Conservation (phyloP, 2,329 filamentous ascomycete species). For the Colletotrichum tabaci region DNA sequence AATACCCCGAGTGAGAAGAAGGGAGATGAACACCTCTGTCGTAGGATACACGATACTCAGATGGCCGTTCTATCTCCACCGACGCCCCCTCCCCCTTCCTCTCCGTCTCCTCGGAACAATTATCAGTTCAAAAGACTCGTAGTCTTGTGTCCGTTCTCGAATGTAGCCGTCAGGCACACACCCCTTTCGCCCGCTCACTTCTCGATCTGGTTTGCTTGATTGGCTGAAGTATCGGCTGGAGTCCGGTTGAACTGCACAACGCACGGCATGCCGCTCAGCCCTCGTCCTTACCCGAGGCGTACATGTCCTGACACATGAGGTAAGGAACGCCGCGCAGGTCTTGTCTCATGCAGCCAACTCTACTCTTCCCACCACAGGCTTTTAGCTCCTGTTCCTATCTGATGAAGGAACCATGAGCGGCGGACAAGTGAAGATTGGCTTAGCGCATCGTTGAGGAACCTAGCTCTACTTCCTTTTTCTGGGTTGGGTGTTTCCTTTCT, state of each 20-base stretch:
- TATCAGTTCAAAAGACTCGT: not conserved
- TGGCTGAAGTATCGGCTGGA: not conserved
- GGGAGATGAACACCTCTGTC: too few species aligned
- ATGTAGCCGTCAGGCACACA: not conserved
- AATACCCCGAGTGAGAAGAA: not conserved
- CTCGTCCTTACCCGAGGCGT: conserved; percentile 33
- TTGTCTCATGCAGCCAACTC: conserved; percentile 27
- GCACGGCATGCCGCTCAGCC: conserved; percentile 25
- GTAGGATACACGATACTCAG: not conserved
- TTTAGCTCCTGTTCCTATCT: not conserved
- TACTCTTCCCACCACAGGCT: not conserved
- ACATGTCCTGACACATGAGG: conserved; percentile 37
- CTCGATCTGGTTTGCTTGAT: not conserved
- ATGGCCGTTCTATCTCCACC: not conserved
- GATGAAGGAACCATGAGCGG: conserved; percentile 4
- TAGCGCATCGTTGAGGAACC: too few species aligned
- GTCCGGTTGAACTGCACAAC: conserved; percentile 2
- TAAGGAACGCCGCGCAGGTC: conserved; percentile 6
- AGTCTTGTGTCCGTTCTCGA: not conserved
- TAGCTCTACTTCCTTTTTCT: not conserved
- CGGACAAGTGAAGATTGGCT: not conserved
- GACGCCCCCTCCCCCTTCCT: not conserved
- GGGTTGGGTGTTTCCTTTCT: not conserved
- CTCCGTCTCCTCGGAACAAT: not conserved
- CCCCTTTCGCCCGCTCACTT: not conserved